phyloP scores from a whole-genome alignment of 1,284 basidiomycete species.

The Sanghuangporus weigelae region DNA sequence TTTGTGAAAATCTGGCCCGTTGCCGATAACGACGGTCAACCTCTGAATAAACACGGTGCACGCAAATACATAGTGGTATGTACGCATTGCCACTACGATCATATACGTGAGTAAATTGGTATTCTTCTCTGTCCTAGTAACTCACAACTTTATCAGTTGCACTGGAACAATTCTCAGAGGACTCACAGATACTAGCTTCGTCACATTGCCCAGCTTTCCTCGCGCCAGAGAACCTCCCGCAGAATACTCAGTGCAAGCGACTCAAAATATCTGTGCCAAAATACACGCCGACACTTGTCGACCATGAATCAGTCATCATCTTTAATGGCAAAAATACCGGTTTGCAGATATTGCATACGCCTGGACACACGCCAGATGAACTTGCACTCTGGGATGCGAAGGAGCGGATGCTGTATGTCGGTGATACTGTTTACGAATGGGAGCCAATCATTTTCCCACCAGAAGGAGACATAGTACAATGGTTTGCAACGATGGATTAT shows the following conservation, averaged over 20 bases:
- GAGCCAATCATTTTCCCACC: conserved; percentile 49
- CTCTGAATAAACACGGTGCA: conserved; percentile 38
- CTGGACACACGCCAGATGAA: conserved; percentile 53
- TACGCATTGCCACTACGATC: conserved; percentile 54
- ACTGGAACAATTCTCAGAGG: conserved; percentile 42
- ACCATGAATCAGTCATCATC: conserved; percentile 30
- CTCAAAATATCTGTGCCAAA: conserved; percentile 36
- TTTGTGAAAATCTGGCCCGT: conserved; percentile 44
- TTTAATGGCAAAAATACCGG: conserved; percentile 25
- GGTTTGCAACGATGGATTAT: conserved; percentile 40
- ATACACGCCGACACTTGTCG: conserved; percentile 40
- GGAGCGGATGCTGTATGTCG: conserved; percentile 49
- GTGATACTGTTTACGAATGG: conserved; percentile 50
- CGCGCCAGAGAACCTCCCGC: conserved; percentile 32
- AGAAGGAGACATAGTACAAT: conserved; percentile 43
- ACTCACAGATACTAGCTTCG: conserved; percentile 44
- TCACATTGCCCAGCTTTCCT: conserved; percentile 40
- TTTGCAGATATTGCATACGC: conserved; percentile 44
- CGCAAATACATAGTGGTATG: conserved; percentile 43
- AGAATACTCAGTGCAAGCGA: conserved; percentile 40
- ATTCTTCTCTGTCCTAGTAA: neutral
- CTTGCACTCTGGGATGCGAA: conserved; percentile 43
- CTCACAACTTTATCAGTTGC: conserved; percentile 32
- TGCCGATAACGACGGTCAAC: conserved; percentile 35
- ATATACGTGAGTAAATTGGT: conserved; percentile 38